These are phyloP conservation scores for Silene conica DNA, from an alignment of 148 eudicot genomes.

Conservation along the genomic window DNA sequence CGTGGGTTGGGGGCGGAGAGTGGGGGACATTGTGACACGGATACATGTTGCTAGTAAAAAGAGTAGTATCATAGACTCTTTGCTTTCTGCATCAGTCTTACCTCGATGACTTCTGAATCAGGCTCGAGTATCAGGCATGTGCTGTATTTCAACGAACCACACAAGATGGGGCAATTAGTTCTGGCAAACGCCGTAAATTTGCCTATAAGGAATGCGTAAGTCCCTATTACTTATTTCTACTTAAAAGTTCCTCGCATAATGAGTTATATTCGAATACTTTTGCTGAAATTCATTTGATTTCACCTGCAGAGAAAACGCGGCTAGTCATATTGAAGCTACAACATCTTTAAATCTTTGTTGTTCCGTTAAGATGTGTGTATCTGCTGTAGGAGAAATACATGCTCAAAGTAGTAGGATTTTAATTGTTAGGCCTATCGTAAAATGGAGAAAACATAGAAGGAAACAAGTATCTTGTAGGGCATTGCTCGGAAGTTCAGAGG, in stretches of 20 bases:
- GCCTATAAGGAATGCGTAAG: slow-evolving; percentile 19
- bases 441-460: slow-evolving; percentile 45
- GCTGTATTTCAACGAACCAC: slow-evolving; percentile 10
- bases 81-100: background rate
- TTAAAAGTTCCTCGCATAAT: background rate
- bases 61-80: background rate
- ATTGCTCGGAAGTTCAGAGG: slow-evolving; percentile 36
- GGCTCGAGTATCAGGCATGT: slow-evolving; percentile 18
- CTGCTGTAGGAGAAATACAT: slow-evolving; percentile 17
- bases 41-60: background rate
- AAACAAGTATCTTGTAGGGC: slow-evolving; percentile 38
- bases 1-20: no score
- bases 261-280: background rate
- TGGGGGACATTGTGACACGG: background rate
- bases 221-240: background rate
- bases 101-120: slow-evolving; percentile 3
- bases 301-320: slow-evolving; percentile 17
- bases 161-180: slow-evolving; percentile 15
- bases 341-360: slow-evolving; percentile 9
- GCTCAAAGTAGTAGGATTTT: slow-evolving; percentile 23
- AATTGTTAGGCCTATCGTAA: slow-evolving; percentile 26
- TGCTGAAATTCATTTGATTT: background rate
- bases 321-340: slow-evolving; percentile 13
- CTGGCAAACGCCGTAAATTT: slow-evolving; percentile 15
- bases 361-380: slow-evolving; percentile 18